Percentiles rank a stretch among this genome's conserved stretches.
Conservation (phyloP, 495 filamentous ascomycete species). For the Penicillium coffeae region DNA sequence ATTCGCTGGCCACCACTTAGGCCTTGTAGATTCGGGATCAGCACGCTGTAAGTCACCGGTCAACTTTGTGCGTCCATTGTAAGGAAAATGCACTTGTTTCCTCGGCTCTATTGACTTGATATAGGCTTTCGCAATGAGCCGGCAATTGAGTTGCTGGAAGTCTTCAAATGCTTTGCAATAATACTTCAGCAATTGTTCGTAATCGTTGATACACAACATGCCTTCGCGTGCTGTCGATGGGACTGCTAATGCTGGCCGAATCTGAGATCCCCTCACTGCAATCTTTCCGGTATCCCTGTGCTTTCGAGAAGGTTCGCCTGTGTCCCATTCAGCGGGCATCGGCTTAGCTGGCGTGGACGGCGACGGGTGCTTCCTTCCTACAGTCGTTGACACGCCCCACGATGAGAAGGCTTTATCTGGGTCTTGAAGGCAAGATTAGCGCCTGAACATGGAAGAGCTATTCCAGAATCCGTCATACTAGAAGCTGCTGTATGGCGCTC, state of each 20-base stretch:
- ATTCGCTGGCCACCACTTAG: constrained; percentile 72
- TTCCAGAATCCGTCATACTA: too few species aligned
- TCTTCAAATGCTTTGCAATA: constrained; percentile 60
- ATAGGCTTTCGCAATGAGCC: constrained; percentile 67
- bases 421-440: too few species aligned
- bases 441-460: too few species aligned
- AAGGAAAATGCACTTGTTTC: constrained; percentile 78
- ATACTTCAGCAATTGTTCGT: constrained; percentile 50
- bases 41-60: constrained; percentile 30
- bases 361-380: too few species aligned
- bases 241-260: constrained; percentile 1
- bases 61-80: constrained; percentile 54
- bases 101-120: constrained; percentile 77
- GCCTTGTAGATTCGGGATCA: constrained; percentile 43
- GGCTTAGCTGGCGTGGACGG: too few species aligned
- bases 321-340: too few species aligned
- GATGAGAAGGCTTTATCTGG: too few species aligned
- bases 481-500: background rate
- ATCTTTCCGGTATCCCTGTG: too few species aligned
- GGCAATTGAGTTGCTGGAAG: constrained; percentile 68
- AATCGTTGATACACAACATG: constrained; percentile 51
- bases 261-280: too few species aligned
- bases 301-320: too few species aligned
- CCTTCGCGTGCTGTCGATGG: constrained; percentile 25
- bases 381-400: too few species aligned